Conservation (phyloP, 2,329 filamentous ascomycete genomes). For the Paracoccidioides brasiliensis region DNA sequence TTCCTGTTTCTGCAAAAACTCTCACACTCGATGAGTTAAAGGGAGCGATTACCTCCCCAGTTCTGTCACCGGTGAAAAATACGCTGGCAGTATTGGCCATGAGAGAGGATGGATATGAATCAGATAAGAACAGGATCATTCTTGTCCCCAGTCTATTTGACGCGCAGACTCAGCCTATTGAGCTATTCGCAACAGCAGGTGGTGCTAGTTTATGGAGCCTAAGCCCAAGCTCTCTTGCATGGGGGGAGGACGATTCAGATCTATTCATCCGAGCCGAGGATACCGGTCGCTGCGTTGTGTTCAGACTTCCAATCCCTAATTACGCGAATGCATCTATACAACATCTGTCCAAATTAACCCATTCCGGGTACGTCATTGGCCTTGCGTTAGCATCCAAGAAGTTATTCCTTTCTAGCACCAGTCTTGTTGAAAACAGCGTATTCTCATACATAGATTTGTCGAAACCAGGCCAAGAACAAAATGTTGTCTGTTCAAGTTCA, state of each 20-base stretch:
- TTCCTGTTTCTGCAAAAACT: constrained; percentile 20
- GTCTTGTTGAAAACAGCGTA: constrained; percentile 32
- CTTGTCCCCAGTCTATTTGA: constrained; percentile 29
- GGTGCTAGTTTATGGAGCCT: constrained; percentile 30
- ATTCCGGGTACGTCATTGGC: constrained; percentile 29
- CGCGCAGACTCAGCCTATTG: constrained; percentile 13
- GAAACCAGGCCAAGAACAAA: constrained; percentile 12
- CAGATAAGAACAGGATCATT: constrained; percentile 33
- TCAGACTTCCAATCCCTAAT: constrained; percentile 16
- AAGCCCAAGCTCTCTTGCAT: constrained; percentile 30
- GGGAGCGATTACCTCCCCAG: constrained; percentile 34
- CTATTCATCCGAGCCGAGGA: constrained; percentile 32
- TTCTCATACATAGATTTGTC: constrained; percentile 27
- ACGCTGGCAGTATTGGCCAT: constrained; percentile 33
- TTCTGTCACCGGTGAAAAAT: constrained; percentile 32
- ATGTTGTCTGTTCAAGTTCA: constrained; percentile 27
- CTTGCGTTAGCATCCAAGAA: constrained; percentile 24
- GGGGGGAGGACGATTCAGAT: constrained; percentile 29
- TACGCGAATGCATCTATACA: constrained; percentile 19
- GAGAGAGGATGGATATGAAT: constrained; percentile 34
- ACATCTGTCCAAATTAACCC: constrained; percentile 26
- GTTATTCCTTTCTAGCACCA: constrained; percentile 32
- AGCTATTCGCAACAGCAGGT: constrained; percentile 26
- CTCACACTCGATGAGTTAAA: constrained; percentile 17
- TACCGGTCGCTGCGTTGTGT: constrained; percentile 30